These are phyloP conservation scores for Boletus semigastroideus DNA, from an alignment of 1,284 basidiomycete genomes.

Conservation along the genomic window DNA sequence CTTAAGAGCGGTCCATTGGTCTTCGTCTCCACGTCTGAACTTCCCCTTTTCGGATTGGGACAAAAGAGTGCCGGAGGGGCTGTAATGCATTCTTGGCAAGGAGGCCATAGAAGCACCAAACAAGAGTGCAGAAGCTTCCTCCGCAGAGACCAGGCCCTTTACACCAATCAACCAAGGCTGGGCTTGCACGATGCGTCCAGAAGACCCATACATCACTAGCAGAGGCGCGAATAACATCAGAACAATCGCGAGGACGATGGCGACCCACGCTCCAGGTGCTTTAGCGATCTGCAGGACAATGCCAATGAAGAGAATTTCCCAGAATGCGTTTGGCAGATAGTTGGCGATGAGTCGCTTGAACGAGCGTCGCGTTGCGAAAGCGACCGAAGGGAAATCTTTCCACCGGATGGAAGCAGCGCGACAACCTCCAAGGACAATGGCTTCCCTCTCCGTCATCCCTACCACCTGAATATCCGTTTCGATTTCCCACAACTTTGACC, in stretches of 20 bases:
- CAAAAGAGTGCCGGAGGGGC: constrained; percentile 20
- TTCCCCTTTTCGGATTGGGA: constrained; percentile 6
- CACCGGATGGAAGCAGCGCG: constrained; percentile 19
- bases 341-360: constrained; percentile 12
- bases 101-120: constrained; percentile 18
- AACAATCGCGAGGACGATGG: constrained; percentile 8
- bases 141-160: constrained; percentile 26
- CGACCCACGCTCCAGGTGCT: background rate
- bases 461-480: constrained; percentile 26
- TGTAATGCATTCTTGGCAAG: constrained; percentile 22
- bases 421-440: constrained; percentile 30
- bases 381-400: constrained; percentile 26
- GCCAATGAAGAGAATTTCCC: no score
- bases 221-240: constrained; percentile 22
- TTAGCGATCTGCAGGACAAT: no score
- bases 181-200: constrained; percentile 19
- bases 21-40: constrained; percentile 18
- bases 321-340: constrained; percentile 5
- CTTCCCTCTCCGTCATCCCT: constrained; percentile 21
- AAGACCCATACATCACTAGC: constrained; percentile 19
- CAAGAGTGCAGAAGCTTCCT: constrained; percentile 17
- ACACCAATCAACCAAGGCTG: constrained; percentile 30
- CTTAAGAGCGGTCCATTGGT: constrained; percentile 8
- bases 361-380: constrained; percentile 20
- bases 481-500: constrained; percentile 28